Base-by-base conservation (phyloP, 2,329 filamentous ascomycete genomes). In the Zymoseptoria brevis region DNA sequence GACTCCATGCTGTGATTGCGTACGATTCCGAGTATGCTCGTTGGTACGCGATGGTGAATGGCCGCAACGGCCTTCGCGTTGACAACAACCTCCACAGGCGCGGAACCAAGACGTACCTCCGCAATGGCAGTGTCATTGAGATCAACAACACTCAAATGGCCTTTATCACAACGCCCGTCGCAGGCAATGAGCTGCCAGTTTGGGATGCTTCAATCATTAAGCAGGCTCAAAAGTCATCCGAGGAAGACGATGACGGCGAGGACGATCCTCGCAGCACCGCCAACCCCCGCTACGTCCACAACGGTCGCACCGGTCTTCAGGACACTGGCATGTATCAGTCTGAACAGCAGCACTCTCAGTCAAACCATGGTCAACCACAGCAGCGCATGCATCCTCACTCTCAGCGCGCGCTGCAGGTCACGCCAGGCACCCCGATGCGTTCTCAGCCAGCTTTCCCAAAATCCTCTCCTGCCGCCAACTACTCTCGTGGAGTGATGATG, bases 131-230 rank as follows among this genome's bases (percentile, higher is more conserved):
- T 72, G 90, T 97, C 50, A 87, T 99, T 59, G 91, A 96, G 70
- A 89, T 97, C 70, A 88, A 88, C 67, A 89, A 89, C 56, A 89
- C 94, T 0, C 93, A 99, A 77, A 99, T 99, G 94, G 93, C 97
- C 80, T 99, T 99, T 74, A 90, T 96, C 53, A 83, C 96, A n/a
- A 93, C 94, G 0, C 85, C 83, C 88, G 69, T 81, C 81, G 21
- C 83, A 77, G 68, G 91, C 88, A 70, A 81, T 89, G 83, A 88
- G 66, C 85, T 88, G 52, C 86, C 87, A 30, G 81, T 84, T 24
- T 76, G 86, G 69, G 72, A 73, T 59, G 72, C 70, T 30, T 71
- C 72, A 5, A 73, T 74, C 59, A 67, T 74, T 30, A 68, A 68
- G 45, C 72, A 74, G 50, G 70, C 70, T 7, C 71, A 73, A 60